Conservation (phyloP, 805 yeast species). For the Teunomyces stri region DNA sequence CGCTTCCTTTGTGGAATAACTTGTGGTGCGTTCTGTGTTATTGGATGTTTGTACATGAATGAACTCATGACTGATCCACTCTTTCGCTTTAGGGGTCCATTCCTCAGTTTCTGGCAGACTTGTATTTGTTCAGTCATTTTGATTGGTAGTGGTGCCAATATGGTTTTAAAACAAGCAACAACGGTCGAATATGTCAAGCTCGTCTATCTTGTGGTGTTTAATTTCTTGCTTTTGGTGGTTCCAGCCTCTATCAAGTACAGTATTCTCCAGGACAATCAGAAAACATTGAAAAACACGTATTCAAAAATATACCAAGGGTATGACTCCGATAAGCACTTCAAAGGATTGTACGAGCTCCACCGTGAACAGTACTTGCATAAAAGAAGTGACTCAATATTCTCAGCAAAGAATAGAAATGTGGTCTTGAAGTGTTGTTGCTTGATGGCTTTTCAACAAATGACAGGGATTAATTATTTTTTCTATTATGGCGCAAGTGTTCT, state of each 20-base stretch:
- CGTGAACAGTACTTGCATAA: not conserved
- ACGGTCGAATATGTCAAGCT: slow-evolving; percentile 5
- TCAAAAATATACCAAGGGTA: not conserved
- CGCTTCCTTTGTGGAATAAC: slow-evolving; percentile 21
- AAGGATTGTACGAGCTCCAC: not conserved
- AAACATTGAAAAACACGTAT: not conserved
- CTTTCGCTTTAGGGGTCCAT: slow-evolving; percentile 12
- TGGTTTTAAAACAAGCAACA: not conserved
- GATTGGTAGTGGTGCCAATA: slow-evolving; percentile 16
- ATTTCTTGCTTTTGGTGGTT: slow-evolving; percentile 5
- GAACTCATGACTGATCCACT: slow-evolving; percentile 14
- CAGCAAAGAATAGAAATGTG: not conserved
- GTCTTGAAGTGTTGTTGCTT: slow-evolving; percentile 18
- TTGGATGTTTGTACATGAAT: slow-evolving; percentile 22
- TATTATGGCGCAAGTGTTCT: slow-evolving; percentile 27
- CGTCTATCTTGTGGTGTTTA: slow-evolving; percentile 5
- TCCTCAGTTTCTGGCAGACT: slow-evolving; percentile 22
- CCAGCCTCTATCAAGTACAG: slow-evolving; percentile 10
- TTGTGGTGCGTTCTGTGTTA: slow-evolving; percentile 23
- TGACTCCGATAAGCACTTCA: not conserved
- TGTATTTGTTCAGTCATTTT: slow-evolving; percentile 23
- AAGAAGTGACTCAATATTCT: not conserved
- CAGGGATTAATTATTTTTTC: slow-evolving; percentile 34
- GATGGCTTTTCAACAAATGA: slow-evolving; percentile 33
- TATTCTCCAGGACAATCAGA: not conserved